phyloP scores from a whole-genome alignment of 148 eudicot genomes.

The Chenopodium suecicum region DNA sequence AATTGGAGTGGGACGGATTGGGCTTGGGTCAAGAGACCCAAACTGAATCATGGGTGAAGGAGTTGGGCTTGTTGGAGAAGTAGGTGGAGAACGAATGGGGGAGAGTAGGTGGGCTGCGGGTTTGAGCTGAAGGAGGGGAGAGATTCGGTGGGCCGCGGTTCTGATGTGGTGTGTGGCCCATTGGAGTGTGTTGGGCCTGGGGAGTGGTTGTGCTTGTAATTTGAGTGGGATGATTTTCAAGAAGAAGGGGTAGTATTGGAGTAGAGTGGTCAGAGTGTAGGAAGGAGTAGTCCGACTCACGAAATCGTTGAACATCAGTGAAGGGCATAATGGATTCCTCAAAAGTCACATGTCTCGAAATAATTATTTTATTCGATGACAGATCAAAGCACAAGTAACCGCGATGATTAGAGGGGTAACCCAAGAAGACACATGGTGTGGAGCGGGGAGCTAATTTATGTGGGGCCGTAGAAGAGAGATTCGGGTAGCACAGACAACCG shows the following conservation, averaged over 20 bases:
- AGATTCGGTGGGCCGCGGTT: too few species aligned
- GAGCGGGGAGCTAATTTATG: not conserved
- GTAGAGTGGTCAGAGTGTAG: not conserved
- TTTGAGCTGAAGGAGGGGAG: too few species aligned
- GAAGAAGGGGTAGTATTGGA: too few species aligned
- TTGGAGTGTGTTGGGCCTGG: too few species aligned
- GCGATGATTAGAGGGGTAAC: not conserved
- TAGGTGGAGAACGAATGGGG: too few species aligned
- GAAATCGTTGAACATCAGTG: not conserved
- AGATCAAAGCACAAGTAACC: not conserved
- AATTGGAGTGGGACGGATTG: not conserved
- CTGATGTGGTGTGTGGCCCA: too few species aligned
- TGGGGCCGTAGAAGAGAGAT: not conserved
- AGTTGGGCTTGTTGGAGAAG: too few species aligned
- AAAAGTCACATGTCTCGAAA: conserved; percentile 5
- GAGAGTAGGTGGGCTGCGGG: too few species aligned
- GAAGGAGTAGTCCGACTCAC: not conserved
- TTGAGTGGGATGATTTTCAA: not conserved
- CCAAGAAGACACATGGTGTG: not conserved
- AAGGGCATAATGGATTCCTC: not conserved
- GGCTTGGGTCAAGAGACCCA: too few species aligned
- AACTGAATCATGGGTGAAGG: not conserved
- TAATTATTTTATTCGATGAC: not conserved
- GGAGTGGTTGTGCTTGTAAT: too few species aligned
- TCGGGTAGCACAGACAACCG: not conserved